phyloP scores from a whole-genome alignment of 345 rosid species.

The Raphanus sativus region DNA sequence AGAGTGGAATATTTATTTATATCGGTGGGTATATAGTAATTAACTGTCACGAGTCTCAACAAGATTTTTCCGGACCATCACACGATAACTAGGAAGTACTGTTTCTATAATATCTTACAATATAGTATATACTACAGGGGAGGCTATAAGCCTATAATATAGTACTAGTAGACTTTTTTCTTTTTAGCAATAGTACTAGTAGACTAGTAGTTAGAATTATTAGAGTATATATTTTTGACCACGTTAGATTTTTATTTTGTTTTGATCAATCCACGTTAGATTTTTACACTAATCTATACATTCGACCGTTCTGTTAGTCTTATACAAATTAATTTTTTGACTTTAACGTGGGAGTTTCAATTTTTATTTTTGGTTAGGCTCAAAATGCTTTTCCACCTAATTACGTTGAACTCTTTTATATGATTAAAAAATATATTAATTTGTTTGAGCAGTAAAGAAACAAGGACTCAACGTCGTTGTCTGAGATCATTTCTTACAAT shows the following conservation, averaged over 20 bases:
- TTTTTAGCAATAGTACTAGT: not conserved
- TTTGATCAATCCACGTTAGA: constrained; percentile 4
- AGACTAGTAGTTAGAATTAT: constrained; percentile 19
- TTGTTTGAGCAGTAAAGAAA: constrained; percentile 12
- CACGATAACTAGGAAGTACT: not conserved
- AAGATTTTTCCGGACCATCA: constrained; percentile 1
- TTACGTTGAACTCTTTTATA: not conserved
- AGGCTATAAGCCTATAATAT: not conserved
- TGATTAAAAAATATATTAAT: not conserved
- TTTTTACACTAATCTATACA: not conserved
- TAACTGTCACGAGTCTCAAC: constrained; percentile 35
- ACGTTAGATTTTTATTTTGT: not conserved
- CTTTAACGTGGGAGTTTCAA: not conserved
- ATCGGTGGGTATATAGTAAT: constrained; percentile 26
- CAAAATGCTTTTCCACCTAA: constrained; percentile 4
- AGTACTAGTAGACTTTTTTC: not conserved
- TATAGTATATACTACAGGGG: not conserved
- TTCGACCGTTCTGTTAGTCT: not conserved
- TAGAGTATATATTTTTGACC: constrained; percentile 11
- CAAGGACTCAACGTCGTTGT: constrained; percentile 21
- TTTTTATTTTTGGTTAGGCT: constrained; percentile 2
- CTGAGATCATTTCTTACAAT: constrained; percentile 21
- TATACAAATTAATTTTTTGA: not conserved
- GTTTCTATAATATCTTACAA: not conserved
- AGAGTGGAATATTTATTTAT: constrained; percentile 31